Base-by-base conservation (phyloP, 75 land plant species). In the Ceratopteris richardii region DNA sequence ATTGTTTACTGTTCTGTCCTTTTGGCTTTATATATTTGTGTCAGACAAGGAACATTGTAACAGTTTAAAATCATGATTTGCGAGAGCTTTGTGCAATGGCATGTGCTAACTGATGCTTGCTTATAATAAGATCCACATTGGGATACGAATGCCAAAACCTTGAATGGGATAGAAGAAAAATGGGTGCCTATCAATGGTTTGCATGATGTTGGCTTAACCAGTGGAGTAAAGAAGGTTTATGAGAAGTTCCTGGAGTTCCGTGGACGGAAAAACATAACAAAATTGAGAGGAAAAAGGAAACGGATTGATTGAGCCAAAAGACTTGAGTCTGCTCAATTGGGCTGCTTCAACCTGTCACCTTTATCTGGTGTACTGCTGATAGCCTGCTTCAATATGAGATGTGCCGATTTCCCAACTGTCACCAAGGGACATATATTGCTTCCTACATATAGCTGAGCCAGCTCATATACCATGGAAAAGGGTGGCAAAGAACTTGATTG, bases 211-310 rank as follows among this genome's bases (percentile, higher is more conserved):
- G 96, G 96, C 36, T 71, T 95, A 56, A 95, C 96, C 51, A 83
- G 83, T 66, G 86, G 91, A 17, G 88, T 94, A 6, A 77, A 84
- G 61, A 94, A 94, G 88, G 86, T 80, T 21, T 77, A 77, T 24
- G 47, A 46, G 37, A 77, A 80, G 78, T 23, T 65, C 51, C 44
- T 76, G 56, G 58, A 73, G 19, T 80, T 77, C 27, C 54, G 29
- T 46, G 22, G 17, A 46, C 13, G 22, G 2, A n/a, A 46, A 46
- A 5, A 18, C 5, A 3, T 21, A 3, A 21, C 50, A 46, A 21
- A 2, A 46, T 46, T 5, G 50, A 46, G 22, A 2, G 12, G 18
- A 2, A 46, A 46, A 46, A 46, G 50, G 50, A 46, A 46, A 40
- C 42, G 42, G 42, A 40, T 40, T 40, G 42, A 40, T 40, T 14